Percentiles rank a stretch among this genome's conserved stretches.
Conservation (phyloP, 2,329 filamentous ascomycete species). For the Cytospora chrysosperma region DNA sequence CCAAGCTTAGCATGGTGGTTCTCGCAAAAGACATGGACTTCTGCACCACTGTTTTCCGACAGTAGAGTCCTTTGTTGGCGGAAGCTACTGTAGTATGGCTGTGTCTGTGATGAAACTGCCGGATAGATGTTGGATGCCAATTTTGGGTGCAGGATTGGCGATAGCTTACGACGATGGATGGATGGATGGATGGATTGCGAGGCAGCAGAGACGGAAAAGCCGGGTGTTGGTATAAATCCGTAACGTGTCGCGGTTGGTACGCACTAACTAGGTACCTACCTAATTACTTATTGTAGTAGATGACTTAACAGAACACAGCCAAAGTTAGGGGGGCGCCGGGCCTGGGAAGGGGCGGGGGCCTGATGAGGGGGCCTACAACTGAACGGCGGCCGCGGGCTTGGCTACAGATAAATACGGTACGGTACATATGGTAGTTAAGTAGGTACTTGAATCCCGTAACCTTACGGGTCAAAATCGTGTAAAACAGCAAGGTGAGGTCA, state of each 20-base stretch:
- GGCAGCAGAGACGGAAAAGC: constrained; percentile 3
- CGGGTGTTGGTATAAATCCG: background rate
- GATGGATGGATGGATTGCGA: background rate
- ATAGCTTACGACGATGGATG: constrained; percentile 16
- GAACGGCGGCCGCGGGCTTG: background rate
- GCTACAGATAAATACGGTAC: background rate
- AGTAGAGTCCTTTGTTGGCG: background rate
- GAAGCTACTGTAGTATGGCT: constrained; percentile 11
- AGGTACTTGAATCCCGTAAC: too few relatives aligned
- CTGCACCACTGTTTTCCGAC: background rate
- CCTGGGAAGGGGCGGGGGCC: background rate
- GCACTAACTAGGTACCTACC: too few relatives aligned
- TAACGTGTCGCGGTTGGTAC: constrained; percentile 1
- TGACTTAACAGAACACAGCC: constrained; percentile 1
- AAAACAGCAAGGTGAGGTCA: constrained; percentile 17
- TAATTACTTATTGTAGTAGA: too few relatives aligned
- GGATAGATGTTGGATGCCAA: constrained; percentile 14
- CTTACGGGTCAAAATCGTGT: background rate
- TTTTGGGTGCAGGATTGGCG: constrained; percentile 10
- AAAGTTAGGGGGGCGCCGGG: constrained; percentile 10
- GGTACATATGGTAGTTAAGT: too few relatives aligned
- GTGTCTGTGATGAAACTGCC: constrained; percentile 17
- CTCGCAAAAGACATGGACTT: background rate
- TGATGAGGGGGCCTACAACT: background rate
- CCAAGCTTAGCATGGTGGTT: background rate